These are phyloP conservation scores for Trypanosoma platydactyli DNA, from an alignment of 208 protist genomes.

Conservation along the genomic window DNA sequence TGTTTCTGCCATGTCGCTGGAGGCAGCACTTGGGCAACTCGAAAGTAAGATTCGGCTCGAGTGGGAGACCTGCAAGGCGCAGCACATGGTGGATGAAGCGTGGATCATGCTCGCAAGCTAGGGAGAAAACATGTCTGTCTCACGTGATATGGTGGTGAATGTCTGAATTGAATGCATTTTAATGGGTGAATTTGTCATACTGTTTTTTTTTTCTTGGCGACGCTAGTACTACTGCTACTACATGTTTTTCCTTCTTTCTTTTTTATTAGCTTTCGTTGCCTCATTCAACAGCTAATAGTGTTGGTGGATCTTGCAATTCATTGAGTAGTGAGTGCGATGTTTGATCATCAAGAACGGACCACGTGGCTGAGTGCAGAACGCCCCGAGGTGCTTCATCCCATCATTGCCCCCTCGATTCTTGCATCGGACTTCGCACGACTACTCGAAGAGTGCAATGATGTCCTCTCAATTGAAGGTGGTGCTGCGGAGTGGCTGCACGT, in stretches of 20 bases:
- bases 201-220: too few species aligned
- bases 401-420: slow-evolving; percentile 92
- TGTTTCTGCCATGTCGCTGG: slow-evolving; percentile 14
- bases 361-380: slow-evolving; percentile 62
- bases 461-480: slow-evolving; percentile 63
- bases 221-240: too few species aligned
- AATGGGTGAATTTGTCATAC: too few species aligned
- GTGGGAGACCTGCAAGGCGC: slow-evolving; percentile 34
- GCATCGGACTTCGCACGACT: slow-evolving; percentile 87
- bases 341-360: slow-evolving; percentile 54
- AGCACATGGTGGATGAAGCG: slow-evolving; percentile 48
- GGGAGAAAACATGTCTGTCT: slow-evolving; percentile 1
- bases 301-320: too few species aligned
- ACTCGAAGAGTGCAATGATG: slow-evolving; percentile 73
- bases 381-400: slow-evolving; percentile 43
- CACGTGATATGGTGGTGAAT: too few species aligned
- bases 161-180: too few species aligned
- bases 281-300: too few species aligned
- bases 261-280: too few species aligned
- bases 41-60: slow-evolving; percentile 12
- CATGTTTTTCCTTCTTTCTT: too few species aligned
- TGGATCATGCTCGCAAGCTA: slow-evolving; percentile 34
- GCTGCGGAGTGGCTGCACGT: slow-evolving; percentile 97
- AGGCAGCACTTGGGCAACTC: slow-evolving; percentile 14
- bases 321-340: slow-evolving; percentile 16